These are phyloP conservation scores for Mycena alexandri DNA, from an alignment of 768 basidiomycete species.

Conservation along the genomic window DNA sequence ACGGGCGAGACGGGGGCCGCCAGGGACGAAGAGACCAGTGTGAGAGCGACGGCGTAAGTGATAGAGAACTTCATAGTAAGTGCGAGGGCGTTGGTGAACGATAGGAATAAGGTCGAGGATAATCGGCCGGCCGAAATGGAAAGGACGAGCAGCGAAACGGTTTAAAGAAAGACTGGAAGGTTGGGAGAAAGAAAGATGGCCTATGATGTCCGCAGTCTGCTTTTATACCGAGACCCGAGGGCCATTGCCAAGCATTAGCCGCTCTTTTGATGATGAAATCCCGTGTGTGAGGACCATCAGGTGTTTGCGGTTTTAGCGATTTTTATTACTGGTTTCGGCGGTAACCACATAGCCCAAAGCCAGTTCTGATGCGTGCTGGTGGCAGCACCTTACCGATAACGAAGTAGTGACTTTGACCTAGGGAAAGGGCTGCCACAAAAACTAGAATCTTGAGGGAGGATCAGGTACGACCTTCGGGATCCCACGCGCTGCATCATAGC, in stretches of 20 bases:
- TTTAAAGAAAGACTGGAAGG: conserved; percentile 19
- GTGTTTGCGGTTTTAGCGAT: conserved; percentile 3
- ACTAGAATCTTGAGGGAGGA: no score
- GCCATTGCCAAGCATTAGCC: not conserved
- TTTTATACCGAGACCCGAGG: not conserved
- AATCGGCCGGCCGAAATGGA: conserved; percentile 19
- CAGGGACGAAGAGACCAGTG: conserved; percentile 27
- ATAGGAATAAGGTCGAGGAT: conserved; percentile 6
- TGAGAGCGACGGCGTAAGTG: conserved; percentile 16
- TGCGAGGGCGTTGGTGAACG: not conserved
- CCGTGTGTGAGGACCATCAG: conserved; percentile 1
- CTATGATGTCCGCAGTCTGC: not conserved
- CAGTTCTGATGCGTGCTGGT: not conserved
- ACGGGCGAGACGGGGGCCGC: conserved; percentile 26
- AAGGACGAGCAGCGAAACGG: conserved; percentile 1
- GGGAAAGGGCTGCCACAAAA: no score
- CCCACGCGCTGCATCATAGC: no score
- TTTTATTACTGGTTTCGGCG: no score
- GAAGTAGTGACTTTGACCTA: no score
- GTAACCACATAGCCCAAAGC: not conserved
- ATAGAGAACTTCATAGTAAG: conserved; percentile 29
- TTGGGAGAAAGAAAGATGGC: not conserved
- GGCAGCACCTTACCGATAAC: no score
- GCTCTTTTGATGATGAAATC: not conserved
- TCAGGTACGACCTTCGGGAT: no score